A percentile compares a stretch with the other conserved stretches of the same genome.
phyloP scores from a whole-genome alignment of 768 basidiomycete genomes.

The Lentinus brumalis region DNA sequence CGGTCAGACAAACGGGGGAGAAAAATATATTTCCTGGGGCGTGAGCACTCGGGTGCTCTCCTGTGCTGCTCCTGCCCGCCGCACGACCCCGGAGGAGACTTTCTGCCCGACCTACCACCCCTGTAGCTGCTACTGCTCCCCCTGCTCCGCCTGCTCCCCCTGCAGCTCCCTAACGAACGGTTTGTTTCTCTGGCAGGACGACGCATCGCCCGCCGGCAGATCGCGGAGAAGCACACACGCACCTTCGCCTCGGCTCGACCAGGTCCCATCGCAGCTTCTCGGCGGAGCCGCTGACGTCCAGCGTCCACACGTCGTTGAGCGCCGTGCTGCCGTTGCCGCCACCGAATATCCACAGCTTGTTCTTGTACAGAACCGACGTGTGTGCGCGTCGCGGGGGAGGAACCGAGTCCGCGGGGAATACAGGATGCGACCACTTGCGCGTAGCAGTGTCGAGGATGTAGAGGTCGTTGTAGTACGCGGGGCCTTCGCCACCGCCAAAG shows the following conservation, averaged over 20 bases:
- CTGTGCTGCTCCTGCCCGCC: no score
- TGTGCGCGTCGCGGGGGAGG: conserved; percentile 78
- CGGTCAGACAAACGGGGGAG: no score
- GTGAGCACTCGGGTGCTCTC: no score
- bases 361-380: conserved; percentile 72
- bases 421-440: conserved; percentile 64
- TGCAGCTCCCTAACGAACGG: no score
- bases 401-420: conserved; percentile 21
- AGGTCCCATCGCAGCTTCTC: conserved; percentile 59
- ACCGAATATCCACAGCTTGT: conserved; percentile 84
- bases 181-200: no score
- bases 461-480: conserved; percentile 78
- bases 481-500: conserved; percentile 87
- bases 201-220: no score
- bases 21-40: no score
- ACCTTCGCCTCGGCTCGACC: conserved; percentile 52
- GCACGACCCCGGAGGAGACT: no score
- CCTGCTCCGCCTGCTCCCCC: no score
- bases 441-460: conserved; percentile 81
- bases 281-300: conserved; percentile 58
- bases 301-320: conserved; percentile 86
- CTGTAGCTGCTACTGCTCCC: no score
- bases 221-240: no score
- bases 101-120: no score
- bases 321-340: conserved; percentile 94